A percentile compares a stretch with the other conserved stretches of the same genome.
Evolutionary conservation across 2,329 filamentous ascomycete genomes (phyloP).

Genomic region (Ustulina deusta): DNA sequence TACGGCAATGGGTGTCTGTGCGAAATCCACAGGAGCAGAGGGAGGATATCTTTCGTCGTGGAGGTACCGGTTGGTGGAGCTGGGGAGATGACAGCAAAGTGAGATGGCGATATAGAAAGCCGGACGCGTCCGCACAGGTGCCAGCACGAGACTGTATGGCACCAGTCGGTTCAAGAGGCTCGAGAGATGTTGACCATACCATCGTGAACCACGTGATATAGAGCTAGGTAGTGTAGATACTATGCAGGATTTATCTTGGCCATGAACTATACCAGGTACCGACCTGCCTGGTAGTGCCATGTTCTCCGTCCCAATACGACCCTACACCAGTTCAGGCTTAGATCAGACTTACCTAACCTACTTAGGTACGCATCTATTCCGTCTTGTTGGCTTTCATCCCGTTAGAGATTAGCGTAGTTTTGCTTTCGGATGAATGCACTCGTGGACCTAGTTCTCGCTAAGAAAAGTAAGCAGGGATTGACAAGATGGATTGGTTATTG

Average conservation of each 20-base stretch:
- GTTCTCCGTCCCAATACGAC: too few species aligned
- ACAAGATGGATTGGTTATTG: constrained; percentile 3
- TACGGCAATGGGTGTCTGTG: background rate
- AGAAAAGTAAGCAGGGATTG: background rate
- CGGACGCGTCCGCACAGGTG: background rate
- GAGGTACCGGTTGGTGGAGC: constrained; percentile 18
- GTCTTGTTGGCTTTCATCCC: background rate
- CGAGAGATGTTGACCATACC: constrained; percentile 6
- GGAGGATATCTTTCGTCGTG: background rate
- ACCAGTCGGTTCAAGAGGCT: background rate
- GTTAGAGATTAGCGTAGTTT: constrained; percentile 23
- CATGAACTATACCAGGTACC: too few species aligned
- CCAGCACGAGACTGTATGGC: background rate
- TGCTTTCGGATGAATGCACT: constrained; percentile 24
- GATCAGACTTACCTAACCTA: too few species aligned
- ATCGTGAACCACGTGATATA: background rate
- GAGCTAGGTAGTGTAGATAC: background rate
- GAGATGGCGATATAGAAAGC: background rate
- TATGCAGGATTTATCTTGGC: too few species aligned
- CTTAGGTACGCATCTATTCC: too few species aligned
- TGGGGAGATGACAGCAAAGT: constrained; percentile 14
- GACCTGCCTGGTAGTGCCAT: too few species aligned
- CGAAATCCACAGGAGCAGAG: background rate
- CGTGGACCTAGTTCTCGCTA: constrained; percentile 12
- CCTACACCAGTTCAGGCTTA: too few species aligned